Conservation (phyloP, 108 stramenopile genomes). For the Cyclotella kingstonii region DNA sequence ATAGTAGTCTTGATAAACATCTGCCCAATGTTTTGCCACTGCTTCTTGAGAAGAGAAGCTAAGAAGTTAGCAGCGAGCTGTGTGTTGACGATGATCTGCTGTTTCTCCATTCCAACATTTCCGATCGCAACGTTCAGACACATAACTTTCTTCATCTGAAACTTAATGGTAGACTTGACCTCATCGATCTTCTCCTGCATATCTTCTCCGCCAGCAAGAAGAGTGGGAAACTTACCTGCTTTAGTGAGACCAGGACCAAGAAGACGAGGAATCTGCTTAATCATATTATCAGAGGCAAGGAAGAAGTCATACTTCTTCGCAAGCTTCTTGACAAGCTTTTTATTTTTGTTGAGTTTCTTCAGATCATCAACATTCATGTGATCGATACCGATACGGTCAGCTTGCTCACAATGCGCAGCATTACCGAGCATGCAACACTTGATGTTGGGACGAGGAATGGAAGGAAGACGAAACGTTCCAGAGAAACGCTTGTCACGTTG, state of each 20-base stretch:
- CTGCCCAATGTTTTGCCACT: conserved; percentile 99
- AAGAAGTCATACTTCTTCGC: conserved; percentile 99
- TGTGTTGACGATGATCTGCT: conserved; percentile 95
- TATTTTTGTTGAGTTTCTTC: conserved; percentile 99
- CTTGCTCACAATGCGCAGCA: conserved; percentile 98
- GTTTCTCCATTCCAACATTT: conserved; percentile 87
- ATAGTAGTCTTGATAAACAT: conserved; percentile 99
- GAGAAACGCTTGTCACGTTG: conserved; percentile 99
- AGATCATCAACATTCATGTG: conserved; percentile 98
- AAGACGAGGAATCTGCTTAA: conserved; percentile 99
- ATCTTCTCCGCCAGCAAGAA: conserved; percentile 86
- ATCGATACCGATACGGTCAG: conserved; percentile 96
- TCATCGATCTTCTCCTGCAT: conserved; percentile 99
- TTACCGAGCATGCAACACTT: conserved; percentile 99
- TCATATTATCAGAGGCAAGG: conserved; percentile 98
- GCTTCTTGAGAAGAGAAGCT: conserved; percentile 98
- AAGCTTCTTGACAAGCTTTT: conserved; percentile 99
- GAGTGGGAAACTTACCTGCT: conserved; percentile 99
- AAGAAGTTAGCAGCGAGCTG: conserved; percentile 99
- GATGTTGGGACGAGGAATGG: conserved; percentile 92
- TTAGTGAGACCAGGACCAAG: conserved; percentile 99
- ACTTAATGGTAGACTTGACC: conserved; percentile 99
- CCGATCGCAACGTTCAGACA: conserved; percentile 98
- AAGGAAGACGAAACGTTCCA: conserved; percentile 98
- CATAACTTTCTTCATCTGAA: conserved; percentile 99